Evolutionary conservation across 1,284 basidiomycete genomes (phyloP).

Genomic region (Cystobasidiaceae sp.): DNA sequence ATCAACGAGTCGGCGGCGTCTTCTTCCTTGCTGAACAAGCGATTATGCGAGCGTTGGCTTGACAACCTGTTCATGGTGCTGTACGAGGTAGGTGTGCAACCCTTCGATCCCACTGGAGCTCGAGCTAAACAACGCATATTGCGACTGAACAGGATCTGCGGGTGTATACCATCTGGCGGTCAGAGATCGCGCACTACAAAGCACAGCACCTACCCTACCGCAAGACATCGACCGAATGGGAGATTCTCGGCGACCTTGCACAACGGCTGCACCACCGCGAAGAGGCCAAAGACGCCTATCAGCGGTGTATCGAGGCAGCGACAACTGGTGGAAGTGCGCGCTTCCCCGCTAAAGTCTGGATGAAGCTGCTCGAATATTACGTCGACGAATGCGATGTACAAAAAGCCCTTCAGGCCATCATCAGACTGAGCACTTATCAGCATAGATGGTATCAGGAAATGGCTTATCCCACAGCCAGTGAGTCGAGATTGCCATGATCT

Average conservation of each 20-base stretch:
- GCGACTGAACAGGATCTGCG: constrained; percentile 92
- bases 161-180: constrained; percentile 99
- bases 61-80: constrained; percentile 98
- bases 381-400: constrained; percentile 89
- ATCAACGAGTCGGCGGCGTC: constrained; percentile 34
- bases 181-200: constrained; percentile 96
- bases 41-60: constrained; percentile 94
- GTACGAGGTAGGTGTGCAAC: constrained; percentile 82
- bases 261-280: constrained; percentile 89
- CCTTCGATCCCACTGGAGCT: no score
- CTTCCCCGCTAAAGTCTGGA: constrained; percentile 88
- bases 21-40: constrained; percentile 84
- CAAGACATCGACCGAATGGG: constrained; percentile 96
- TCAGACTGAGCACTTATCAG: constrained; percentile 88
- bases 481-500: neutral
- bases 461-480: constrained; percentile 68
- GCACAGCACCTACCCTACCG: constrained; percentile 93
- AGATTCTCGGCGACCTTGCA: constrained; percentile 93
- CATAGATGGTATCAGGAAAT: constrained; percentile 53
- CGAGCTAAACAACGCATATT: no score
- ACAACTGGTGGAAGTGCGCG: constrained; percentile 45
- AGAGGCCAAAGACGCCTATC: constrained; percentile 79
- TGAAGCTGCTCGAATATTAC: constrained; percentile 88
- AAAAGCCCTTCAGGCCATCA: constrained; percentile 81
- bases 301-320: constrained; percentile 75